Conservation (phyloP, 2,329 filamentous ascomycete species). For the Curvularia sp. region DNA sequence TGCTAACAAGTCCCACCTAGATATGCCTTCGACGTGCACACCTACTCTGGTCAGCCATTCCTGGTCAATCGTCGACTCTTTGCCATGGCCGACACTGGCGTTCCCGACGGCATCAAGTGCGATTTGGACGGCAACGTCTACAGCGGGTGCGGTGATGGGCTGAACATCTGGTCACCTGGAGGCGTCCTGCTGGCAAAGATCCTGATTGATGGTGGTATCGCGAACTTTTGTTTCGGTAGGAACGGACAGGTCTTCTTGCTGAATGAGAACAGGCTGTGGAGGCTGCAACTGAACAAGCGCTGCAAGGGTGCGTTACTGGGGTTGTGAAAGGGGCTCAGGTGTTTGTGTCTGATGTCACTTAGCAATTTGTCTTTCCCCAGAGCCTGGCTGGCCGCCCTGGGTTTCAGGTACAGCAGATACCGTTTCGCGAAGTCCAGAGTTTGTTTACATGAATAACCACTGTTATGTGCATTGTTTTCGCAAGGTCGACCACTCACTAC, state of each 20-base stretch:
- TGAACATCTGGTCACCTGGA: slow-evolving; percentile 58
- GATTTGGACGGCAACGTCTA: slow-evolving; percentile 61
- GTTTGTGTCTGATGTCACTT: neutral
- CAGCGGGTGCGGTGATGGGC: slow-evolving; percentile 57
- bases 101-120: slow-evolving; percentile 38
- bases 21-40: slow-evolving; percentile 32
- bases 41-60: slow-evolving; percentile 19
- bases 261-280: slow-evolving; percentile 49
- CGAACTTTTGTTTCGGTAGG: slow-evolving; percentile 60
- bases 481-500: neutral
- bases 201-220: slow-evolving; percentile 47
- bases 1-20: slow-evolving; percentile 8
- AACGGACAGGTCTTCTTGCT: slow-evolving; percentile 58
- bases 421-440: neutral
- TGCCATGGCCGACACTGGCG: slow-evolving; percentile 29
- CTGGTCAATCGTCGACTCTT: slow-evolving; percentile 32
- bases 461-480: neutral
- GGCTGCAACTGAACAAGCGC: neutral
- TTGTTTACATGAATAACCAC: neutral
- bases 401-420: neutral
- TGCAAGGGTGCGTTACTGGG: slow-evolving; percentile 6
- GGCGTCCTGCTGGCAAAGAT: slow-evolving; percentile 54
- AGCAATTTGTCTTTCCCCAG: neutral
- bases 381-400: neutral
- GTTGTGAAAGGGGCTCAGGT: neutral